Evolutionary conservation across 129 eudicot species (phyloP).

Genomic region (Arctium lappa): DNA sequence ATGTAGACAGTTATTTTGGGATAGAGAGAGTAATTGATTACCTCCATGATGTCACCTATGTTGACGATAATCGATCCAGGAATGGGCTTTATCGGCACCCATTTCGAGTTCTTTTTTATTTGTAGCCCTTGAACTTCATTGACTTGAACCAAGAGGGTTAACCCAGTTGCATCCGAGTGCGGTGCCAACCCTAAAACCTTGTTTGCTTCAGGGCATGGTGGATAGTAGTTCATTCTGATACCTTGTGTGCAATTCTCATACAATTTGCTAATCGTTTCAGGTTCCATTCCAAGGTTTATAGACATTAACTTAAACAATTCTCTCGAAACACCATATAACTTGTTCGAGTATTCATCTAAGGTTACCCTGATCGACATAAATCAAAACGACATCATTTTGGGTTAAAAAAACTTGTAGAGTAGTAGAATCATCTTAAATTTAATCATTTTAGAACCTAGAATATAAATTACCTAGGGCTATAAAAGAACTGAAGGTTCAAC

Average conservation of each 20-base stretch:
- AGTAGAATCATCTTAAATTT: neutral
- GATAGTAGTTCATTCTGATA: conserved; percentile 57
- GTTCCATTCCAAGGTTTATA: conserved; percentile 33
- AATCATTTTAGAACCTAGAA: neutral
- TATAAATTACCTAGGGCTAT: no score
- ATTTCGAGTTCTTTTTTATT: conserved; percentile 39
- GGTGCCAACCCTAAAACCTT: conserved; percentile 47
- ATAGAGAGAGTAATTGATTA: neutral
- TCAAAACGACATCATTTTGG: neutral
- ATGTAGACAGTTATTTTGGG: no score
- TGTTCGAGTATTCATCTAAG: conserved; percentile 35
- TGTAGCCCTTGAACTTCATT: conserved; percentile 58
- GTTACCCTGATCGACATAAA: conserved; percentile 33
- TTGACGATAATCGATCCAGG: conserved; percentile 42
- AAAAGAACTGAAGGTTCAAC: no score
- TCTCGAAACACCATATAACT: conserved; percentile 17
- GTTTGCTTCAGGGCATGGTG: conserved; percentile 48
- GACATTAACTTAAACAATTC: conserved; percentile 32
- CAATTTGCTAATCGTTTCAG: conserved; percentile 13
- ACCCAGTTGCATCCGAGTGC: conserved; percentile 50
- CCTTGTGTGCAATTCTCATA: conserved; percentile 49
- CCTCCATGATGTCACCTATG: conserved; percentile 59
- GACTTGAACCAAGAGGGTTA: conserved; percentile 51
- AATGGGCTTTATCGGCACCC: conserved; percentile 54
- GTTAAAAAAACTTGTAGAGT: neutral